Base-by-base conservation (phyloP, 2,329 filamentous ascomycete genomes). In the Aspergillus proliferans region DNA sequence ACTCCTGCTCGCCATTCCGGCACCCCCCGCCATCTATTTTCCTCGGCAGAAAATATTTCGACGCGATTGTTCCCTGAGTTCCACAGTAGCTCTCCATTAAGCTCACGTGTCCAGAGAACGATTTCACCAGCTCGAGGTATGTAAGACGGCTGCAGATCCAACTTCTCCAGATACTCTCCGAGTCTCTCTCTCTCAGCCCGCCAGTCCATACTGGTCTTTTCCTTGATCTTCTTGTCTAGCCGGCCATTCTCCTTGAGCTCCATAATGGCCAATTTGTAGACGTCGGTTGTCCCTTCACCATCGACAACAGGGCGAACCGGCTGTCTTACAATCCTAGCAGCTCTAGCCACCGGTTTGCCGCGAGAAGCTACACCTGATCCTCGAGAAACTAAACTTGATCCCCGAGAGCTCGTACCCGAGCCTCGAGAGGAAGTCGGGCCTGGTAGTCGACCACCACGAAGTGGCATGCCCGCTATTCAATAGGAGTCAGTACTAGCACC, bases 1-100 rank as follows among this genome's bases (percentile, higher is more conserved):
- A 82, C 67, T 1, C 80, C 81, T 1, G 76, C 81, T 55, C 80
- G 74, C 81, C 81, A 84, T 6, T 62, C 48, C 0, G 79, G 77
- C 15, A 58, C 54, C 0, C 66, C 69, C 3, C 57, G 52, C 52
- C 67, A 75, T 21, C 51, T 54, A 19, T 61, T 50, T n/a, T 65
- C 57, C 9, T 61, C 49, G 2, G 54, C 48, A 8, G 69, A 66
- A 43, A 69, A 72, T 1, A 69, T 60, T 46, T 69, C 63, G 43
- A 68, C 58, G 14, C 54, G 47, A 3, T 56, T 49, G 1, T 54
- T 61, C 3, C 59, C 52, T 1, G 54, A 46, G 46, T 76, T 68
- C 52, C 60, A 71, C 15, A 63, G 52, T 7, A 76, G 57, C 22
- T 67, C 66, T n/a, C 65, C 65, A 3, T 71, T 54, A 34, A 69